These are phyloP conservation scores for Lecanosticta acicola DNA, from an alignment of 2,329 filamentous ascomycete genomes.

Conservation along the genomic window DNA sequence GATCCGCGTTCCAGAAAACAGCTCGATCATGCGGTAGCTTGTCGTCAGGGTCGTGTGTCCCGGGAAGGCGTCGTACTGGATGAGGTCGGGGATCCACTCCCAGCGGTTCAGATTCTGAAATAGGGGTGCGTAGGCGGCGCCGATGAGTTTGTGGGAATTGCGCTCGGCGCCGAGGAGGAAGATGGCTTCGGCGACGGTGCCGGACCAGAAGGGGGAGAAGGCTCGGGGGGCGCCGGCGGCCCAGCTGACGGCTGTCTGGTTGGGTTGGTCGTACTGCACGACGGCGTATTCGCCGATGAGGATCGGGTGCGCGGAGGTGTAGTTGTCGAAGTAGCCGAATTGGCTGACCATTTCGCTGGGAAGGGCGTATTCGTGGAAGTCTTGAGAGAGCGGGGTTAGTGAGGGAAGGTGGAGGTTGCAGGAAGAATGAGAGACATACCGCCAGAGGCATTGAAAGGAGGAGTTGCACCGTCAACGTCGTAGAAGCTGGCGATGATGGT, in stretches of 20 bases:
- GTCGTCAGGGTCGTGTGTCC: constrained; percentile 28
- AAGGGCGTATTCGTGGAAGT: constrained; percentile 32
- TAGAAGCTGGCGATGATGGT: constrained; percentile 49
- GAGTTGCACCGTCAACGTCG: constrained; percentile 19
- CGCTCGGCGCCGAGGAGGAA: constrained; percentile 60
- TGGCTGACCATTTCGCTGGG: constrained; percentile 27
- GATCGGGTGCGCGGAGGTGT: constrained; percentile 32
- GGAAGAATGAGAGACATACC: background rate
- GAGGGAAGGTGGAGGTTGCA: too few relatives aligned
- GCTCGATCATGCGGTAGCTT: constrained; percentile 34
- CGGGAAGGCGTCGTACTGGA: constrained; percentile 39
- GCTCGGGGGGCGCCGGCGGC: constrained; percentile 40
- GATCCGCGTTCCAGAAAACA: constrained; percentile 42
- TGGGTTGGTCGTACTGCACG: constrained; percentile 42
- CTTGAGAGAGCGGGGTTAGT: constrained; percentile 17
- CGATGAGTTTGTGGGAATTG: constrained; percentile 55
- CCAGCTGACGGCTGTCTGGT: constrained; percentile 38
- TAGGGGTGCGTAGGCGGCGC: constrained; percentile 38
- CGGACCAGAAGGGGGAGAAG: constrained; percentile 43
- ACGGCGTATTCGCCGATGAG: constrained; percentile 49
- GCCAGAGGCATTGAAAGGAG: constrained; percentile 3
- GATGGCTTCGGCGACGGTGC: constrained; percentile 59
- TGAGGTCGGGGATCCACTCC: constrained; percentile 34
- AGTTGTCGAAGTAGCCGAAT: constrained; percentile 45
- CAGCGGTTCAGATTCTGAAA: constrained; percentile 29